These are phyloP conservation scores for Gracilaria gracilis DNA, from an alignment of 23 red algal genomes.

Conservation along the genomic window DNA sequence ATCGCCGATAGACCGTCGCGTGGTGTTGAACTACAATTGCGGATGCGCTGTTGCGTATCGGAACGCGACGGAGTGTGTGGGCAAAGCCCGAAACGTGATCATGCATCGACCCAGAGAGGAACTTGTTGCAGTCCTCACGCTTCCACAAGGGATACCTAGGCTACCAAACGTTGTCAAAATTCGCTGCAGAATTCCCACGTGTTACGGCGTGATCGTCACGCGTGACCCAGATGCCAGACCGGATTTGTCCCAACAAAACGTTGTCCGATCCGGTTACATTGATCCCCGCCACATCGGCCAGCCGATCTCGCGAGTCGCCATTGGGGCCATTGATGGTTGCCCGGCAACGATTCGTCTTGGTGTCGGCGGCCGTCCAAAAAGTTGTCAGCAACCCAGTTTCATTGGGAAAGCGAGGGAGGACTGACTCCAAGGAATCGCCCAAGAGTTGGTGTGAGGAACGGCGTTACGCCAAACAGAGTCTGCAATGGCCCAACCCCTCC, in stretches of 20 bases:
- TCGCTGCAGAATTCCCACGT: too few relatives aligned
- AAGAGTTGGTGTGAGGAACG: not conserved
- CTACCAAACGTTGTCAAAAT: slow-evolving; percentile 14
- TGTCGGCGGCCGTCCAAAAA: not conserved
- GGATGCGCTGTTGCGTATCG: not conserved
- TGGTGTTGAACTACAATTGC: not conserved
- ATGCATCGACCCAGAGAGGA: too few relatives aligned
- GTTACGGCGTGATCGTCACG: too few relatives aligned
- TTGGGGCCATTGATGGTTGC: too few relatives aligned
- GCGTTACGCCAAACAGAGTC: not conserved
- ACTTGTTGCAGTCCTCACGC: too few relatives aligned
- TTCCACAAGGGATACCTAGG: not conserved
- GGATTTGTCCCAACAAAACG: too few relatives aligned
- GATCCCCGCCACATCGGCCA: too few relatives aligned
- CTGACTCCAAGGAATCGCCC: not conserved
- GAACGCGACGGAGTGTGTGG: too few relatives aligned
- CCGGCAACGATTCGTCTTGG: too few relatives aligned
- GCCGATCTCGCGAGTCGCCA: not conserved
- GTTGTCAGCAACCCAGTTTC: not conserved
- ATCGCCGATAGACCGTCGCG: not conserved
- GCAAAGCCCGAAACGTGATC: too few relatives aligned
- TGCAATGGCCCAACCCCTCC: not conserved
- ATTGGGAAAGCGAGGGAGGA: not conserved
- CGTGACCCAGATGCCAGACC: not conserved
- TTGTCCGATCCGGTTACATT: too few relatives aligned